Evolutionary conservation across 306 rosid genomes (phyloP).

Genomic region (Trichosanthes truncata): DNA sequence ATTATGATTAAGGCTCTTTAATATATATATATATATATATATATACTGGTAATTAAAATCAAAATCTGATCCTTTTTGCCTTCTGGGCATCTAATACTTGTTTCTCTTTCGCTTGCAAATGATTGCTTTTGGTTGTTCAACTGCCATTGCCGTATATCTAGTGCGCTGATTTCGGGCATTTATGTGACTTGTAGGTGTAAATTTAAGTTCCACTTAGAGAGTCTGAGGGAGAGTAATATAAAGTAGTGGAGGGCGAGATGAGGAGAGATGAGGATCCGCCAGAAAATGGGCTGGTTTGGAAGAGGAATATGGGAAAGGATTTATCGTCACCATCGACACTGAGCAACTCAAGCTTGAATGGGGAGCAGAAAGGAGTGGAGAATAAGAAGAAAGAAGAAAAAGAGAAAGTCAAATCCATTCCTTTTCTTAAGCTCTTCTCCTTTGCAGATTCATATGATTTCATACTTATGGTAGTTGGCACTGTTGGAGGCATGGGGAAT

Average conservation of each 20-base stretch:
- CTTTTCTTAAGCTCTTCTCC: conserved; percentile 62
- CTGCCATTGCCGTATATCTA: background rate
- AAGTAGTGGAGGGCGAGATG: background rate
- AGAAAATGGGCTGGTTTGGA: background rate
- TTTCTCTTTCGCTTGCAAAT: no score
- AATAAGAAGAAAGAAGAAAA: conserved; percentile 10
- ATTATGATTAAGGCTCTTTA: background rate
- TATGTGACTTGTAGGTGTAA: background rate
- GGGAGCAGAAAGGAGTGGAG: background rate
- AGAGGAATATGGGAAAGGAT: background rate
- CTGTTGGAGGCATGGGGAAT: conserved; percentile 41
- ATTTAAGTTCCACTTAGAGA: no score
- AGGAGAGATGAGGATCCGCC: background rate
- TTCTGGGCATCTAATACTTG: no score
- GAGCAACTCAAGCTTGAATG: background rate
- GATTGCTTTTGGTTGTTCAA: background rate
- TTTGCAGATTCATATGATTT: conserved; percentile 58
- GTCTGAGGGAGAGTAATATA: background rate
- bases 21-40: no score
- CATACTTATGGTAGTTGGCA: conserved; percentile 49
- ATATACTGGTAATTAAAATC: background rate
- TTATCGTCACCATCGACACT: background rate
- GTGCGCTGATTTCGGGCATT: background rate
- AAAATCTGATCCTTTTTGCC: no score
- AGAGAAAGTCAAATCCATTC: conserved; percentile 27